Conservation (phyloP, 805 yeast genomes). For the Grigorovia humatica region DNA sequence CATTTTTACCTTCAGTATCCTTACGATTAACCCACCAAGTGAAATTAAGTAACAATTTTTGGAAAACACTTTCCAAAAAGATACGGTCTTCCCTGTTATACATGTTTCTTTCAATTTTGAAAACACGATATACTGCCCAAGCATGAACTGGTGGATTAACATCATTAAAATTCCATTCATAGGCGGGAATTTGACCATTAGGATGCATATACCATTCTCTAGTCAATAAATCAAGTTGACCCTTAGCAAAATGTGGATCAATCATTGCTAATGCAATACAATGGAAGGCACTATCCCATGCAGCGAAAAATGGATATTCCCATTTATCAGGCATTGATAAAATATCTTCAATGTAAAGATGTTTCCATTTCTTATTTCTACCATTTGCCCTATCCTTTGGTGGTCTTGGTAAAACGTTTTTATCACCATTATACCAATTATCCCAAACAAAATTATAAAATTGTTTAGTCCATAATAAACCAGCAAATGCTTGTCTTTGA, state of each 20-base stretch:
- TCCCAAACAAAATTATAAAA: conserved; percentile 78
- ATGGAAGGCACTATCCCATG: conserved; percentile 96
- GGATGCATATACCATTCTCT: conserved; percentile 98
- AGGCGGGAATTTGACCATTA: conserved; percentile 92
- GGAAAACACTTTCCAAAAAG: conserved; percentile 83
- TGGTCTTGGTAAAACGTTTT: conserved; percentile 60
- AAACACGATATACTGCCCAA: conserved; percentile 86
- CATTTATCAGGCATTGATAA: conserved; percentile 89
- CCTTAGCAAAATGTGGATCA: conserved; percentile 86
- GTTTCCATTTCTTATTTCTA: conserved; percentile 82
- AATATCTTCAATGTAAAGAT: conserved; percentile 78
- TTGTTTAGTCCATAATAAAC: conserved; percentile 88
- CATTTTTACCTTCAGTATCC: conserved; percentile 77
- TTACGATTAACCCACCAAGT: conserved; percentile 98
- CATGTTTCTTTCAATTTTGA: conserved; percentile 78
- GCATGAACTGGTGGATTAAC: conserved; percentile 97
- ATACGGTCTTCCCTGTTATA: conserved; percentile 73
- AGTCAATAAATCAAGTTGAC: conserved; percentile 73
- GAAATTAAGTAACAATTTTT: conserved; percentile 75
- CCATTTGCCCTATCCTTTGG: conserved; percentile 75
- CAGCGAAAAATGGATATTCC: conserved; percentile 94
- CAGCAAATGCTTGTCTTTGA: conserved; percentile 91
- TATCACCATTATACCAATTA: conserved; percentile 85
- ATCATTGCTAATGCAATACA: conserved; percentile 88
- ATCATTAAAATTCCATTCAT: conserved; percentile 92